Base-by-base conservation (phyloP, 208 protist species). In the Porcisia deanei region DNA sequence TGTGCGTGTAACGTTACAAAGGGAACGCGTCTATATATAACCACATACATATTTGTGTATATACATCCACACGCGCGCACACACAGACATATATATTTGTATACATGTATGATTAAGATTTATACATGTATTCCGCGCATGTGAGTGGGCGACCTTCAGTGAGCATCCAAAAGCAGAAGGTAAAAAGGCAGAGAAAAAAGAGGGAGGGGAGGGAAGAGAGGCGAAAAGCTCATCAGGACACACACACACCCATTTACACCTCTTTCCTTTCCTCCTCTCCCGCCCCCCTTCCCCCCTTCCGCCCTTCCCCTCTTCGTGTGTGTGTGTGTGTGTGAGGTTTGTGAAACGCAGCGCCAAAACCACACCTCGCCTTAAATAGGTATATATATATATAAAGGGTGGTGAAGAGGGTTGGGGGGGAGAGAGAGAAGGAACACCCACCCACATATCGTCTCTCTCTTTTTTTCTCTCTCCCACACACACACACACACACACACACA, bases 401-500 rank as follows among this genome's bases (percentile, higher is more conserved):
- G 30, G 30, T 30, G 30, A 30, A 30, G 30, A 30, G 30, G 30
- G 30, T 65, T 52, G 10, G 47, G 10, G 10, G 10, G 10, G 8
- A 12, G 47, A 12, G 47, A 12, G 47, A 12, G 10, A 52, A 52
- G 10, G 10, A 52, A 52, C 10, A 5, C 10, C 58, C 47, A 22
- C 47, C 57, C 34, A 16, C 52, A 8, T 49, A 47, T 57, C 59
- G 63, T 39, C 76, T 25, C 53, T 77, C 41, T 30, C 67, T 45
- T 59, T 58, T n/a, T 20, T 79, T 58, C 59, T n/a, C 14, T 34
- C 52, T 22, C 52, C 4, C 34, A 16, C 30, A 52, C 18, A 57
- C 39, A 66, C 47, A 43, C 34, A 49, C 25, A 59, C 53, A 49
- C 52, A 41, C 34, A 59, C 34, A 61, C 68, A 49, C 34, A 39